Percentiles rank a stretch among this genome's conserved stretches.
phyloP scores from a whole-genome alignment of 345 rosid genomes.

The Salix exigua region DNA sequence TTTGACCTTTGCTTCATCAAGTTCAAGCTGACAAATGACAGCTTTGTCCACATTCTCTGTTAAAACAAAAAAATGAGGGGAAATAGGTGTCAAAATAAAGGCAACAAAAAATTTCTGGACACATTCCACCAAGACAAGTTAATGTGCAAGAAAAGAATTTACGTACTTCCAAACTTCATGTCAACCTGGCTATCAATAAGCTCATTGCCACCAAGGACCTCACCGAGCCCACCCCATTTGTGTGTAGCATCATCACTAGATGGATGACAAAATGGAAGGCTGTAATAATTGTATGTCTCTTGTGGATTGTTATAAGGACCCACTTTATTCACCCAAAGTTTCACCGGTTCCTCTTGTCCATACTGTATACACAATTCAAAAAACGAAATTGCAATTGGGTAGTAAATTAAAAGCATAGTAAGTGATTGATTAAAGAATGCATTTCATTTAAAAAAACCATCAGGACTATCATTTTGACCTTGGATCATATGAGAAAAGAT shows the following conservation, averaged over 20 bases:
- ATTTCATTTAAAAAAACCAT: not conserved
- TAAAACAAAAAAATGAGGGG: not conserved
- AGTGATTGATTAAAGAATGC: not conserved
- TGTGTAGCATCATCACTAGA: conserved; percentile 53
- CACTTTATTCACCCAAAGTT: conserved; percentile 97
- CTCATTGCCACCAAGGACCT: conserved; percentile 99
- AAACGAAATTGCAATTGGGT: conserved; percentile 1
- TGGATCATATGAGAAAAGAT: not conserved
- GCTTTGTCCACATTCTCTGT: conserved; percentile 63
- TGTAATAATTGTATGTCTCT: conserved; percentile 97
- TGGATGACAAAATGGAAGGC: conserved; percentile 91
- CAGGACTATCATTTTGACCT: not conserved
- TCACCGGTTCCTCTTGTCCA: conserved; percentile 70
- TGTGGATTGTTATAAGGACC: conserved; percentile 99
- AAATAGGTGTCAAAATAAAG: not conserved
- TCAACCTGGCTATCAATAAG: conserved; percentile 89
- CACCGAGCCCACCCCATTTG: conserved; percentile 99
- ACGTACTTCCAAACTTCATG: conserved; percentile 80
- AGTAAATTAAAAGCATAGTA: not conserved
- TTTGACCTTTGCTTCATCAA: conserved; percentile 61
- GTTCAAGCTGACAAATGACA: conserved; percentile 57
- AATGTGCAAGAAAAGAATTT: not conserved
- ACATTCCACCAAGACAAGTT: conserved; percentile 1
- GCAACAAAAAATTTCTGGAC: not conserved
- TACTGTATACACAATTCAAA: conserved; percentile 42